These are phyloP conservation scores for Ogataea methylovora DNA, from an alignment of 805 yeast genomes.

Conservation along the genomic window DNA sequence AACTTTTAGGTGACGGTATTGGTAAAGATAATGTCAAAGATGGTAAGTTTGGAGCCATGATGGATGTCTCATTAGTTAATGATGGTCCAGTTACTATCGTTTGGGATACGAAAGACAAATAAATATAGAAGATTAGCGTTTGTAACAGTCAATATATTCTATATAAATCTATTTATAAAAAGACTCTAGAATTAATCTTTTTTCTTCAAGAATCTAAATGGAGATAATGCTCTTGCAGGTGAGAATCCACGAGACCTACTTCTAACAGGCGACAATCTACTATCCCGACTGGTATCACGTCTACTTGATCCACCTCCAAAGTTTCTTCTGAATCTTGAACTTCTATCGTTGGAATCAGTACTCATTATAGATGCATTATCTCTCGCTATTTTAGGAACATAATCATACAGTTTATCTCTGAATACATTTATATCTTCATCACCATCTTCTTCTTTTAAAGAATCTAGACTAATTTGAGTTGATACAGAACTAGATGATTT, in stretches of 20 bases:
- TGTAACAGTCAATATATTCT: not conserved
- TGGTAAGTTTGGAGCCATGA: slow-evolving; percentile 95
- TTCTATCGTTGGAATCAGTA: slow-evolving; percentile 3
- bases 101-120: slow-evolving; percentile 56
- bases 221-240: slow-evolving; percentile 24
- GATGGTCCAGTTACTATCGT: slow-evolving; percentile 93
- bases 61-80: slow-evolving; percentile 83
- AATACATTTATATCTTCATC: not conserved
- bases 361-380: not conserved
- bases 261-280: slow-evolving; percentile 11
- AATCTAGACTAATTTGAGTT: not conserved
- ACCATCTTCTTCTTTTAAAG: not conserved
- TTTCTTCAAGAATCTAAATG: slow-evolving; percentile 19
- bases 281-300: slow-evolving; percentile 9
- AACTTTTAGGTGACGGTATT: slow-evolving; percentile 37
- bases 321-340: slow-evolving; percentile 20
- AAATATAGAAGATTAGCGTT: not conserved
- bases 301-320: slow-evolving; percentile 11
- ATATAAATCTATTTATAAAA: not conserved
- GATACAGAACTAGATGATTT: too few species aligned
- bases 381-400: not conserved
- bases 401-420: not conserved
- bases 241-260: slow-evolving; percentile 18
- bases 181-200: not conserved
- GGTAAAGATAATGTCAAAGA: slow-evolving; percentile 68